phyloP scores from a whole-genome alignment of 2,329 filamentous ascomycete genomes.

The Exophiala calicioides region DNA sequence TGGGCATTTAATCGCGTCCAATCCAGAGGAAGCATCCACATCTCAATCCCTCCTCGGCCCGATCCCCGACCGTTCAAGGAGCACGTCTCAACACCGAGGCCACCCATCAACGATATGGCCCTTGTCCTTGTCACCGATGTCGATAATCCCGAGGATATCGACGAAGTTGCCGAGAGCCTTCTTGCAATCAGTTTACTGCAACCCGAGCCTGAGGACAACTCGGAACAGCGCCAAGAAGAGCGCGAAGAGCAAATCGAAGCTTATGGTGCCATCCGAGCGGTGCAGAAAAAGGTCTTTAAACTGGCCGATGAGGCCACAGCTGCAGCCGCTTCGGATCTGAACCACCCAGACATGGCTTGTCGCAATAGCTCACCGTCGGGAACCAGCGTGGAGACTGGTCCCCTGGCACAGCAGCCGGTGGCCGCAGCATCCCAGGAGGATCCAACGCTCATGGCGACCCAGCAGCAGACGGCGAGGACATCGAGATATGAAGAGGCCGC shows the following conservation, averaged over 20 bases:
- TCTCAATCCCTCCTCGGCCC: too few species aligned
- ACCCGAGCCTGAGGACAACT: neutral
- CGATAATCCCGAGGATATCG: neutral
- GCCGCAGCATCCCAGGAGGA: too few species aligned
- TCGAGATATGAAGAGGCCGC: too few species aligned
- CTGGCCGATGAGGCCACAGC: neutral
- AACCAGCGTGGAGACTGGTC: neutral
- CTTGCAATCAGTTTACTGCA: neutral
- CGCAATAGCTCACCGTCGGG: neutral
- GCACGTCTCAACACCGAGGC: too few species aligned
- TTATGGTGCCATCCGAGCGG: neutral
- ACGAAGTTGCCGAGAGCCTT: neutral
- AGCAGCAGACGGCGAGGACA: too few species aligned
- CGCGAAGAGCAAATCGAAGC: neutral
- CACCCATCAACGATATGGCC: too few species aligned
- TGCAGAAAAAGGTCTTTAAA: slow-evolving; percentile 1
- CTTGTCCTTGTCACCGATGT: neutral
- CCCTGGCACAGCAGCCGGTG: too few species aligned
- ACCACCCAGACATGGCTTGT: too few species aligned
- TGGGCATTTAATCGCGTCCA: too few species aligned
- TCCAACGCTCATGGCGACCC: too few species aligned
- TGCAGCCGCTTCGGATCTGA: neutral
- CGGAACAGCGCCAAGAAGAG: neutral
- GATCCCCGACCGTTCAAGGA: too few species aligned
- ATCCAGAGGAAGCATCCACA: too few species aligned